phyloP scores from a whole-genome alignment of 176 grass and related monocot species.

The Chloris gayana region DNA sequence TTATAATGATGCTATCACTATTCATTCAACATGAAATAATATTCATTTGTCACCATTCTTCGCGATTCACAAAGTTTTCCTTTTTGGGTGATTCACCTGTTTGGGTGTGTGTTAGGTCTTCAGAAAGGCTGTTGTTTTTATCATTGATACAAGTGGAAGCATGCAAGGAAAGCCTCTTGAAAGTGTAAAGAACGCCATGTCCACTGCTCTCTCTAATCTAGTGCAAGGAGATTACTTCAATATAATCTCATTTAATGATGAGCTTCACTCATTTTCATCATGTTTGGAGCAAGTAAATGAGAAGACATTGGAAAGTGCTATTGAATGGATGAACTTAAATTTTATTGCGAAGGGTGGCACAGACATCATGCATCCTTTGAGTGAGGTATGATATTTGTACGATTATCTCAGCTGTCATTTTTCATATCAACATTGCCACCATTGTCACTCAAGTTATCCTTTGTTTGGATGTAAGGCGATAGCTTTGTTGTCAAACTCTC shows the following conservation, averaged over 20 bases:
- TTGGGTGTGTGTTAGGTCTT: slow-evolving; percentile 61
- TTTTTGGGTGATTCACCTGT: slow-evolving; percentile 25
- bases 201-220: slow-evolving; percentile 68
- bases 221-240: slow-evolving; percentile 71
- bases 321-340: slow-evolving; percentile 71
- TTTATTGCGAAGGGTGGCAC: slow-evolving; percentile 75
- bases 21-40: background rate
- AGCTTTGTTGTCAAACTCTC: slow-evolving; percentile 56
- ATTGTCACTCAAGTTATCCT: slow-evolving; percentile 28
- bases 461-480: slow-evolving; percentile 59
- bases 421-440: slow-evolving; percentile 3
- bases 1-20: background rate
- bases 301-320: slow-evolving; percentile 65
- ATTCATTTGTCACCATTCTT: too few relatives aligned
- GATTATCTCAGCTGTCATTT: slow-evolving; percentile 22
- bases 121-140: slow-evolving; percentile 73
- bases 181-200: slow-evolving; percentile 73
- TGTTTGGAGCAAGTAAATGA: slow-evolving; percentile 73
- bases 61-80: slow-evolving; percentile 23
- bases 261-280: slow-evolving; percentile 70
- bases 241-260: slow-evolving; percentile 88
- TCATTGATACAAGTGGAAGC: slow-evolving; percentile 92
- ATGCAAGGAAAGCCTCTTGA: slow-evolving; percentile 94
- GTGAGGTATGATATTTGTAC: slow-evolving; percentile 58
- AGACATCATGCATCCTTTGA: slow-evolving; percentile 77